Evolutionary conservation across 176 grass and related monocot species (phyloP).

Genomic region (Oryza australiensis): DNA sequence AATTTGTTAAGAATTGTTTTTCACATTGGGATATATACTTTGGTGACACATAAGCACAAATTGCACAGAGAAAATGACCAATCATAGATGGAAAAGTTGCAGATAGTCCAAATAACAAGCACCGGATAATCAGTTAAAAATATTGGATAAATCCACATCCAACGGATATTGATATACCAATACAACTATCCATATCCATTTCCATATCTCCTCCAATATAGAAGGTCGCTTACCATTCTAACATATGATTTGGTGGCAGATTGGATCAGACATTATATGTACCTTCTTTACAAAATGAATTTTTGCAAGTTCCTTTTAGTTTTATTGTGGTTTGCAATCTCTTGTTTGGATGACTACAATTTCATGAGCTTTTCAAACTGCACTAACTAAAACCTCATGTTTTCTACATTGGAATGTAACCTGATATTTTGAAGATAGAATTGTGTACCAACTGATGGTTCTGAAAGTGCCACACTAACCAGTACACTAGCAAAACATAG

Average conservation of each 20-base stretch:
- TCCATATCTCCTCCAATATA: not conserved
- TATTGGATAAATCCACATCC: too few species aligned
- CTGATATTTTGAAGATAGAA: not conserved
- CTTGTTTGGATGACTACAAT: not conserved
- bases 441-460: not conserved
- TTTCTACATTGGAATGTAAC: not conserved
- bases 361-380: not conserved
- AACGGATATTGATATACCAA: not conserved
- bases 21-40: not conserved
- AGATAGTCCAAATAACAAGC: not conserved
- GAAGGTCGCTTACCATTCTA: not conserved
- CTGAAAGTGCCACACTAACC: not conserved
- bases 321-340: constrained; percentile 5
- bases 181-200: not conserved
- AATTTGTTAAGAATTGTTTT: not conserved
- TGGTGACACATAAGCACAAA: not conserved
- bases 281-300: not conserved
- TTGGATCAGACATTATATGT: not conserved
- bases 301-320: not conserved
- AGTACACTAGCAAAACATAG: not conserved
- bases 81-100: not conserved
- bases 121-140: not conserved
- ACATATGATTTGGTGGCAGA: not conserved
- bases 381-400: constrained; percentile 9
- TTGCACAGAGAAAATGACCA: not conserved